Conservation (phyloP, 805 yeast species). For the Candida bentonensis region DNA sequence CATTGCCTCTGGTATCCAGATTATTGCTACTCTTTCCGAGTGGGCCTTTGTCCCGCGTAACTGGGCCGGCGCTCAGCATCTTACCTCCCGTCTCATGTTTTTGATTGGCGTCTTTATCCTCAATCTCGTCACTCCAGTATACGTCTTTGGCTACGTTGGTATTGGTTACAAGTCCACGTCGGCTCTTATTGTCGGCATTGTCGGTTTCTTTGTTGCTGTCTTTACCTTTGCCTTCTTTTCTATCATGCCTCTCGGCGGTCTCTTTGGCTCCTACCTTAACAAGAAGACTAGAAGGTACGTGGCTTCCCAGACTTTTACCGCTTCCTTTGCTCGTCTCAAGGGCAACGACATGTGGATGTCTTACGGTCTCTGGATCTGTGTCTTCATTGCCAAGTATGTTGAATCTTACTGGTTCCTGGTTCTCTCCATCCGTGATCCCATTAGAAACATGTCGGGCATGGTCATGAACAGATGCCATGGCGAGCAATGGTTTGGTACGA, state of each 20-base stretch:
- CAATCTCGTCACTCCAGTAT: constrained; percentile 78
- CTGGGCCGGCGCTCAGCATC: constrained; percentile 99
- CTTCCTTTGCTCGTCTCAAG: constrained; percentile 62
- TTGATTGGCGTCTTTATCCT: constrained; percentile 47
- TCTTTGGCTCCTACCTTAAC: constrained; percentile 85
- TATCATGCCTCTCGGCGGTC: constrained; percentile 91
- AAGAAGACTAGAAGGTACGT: constrained; percentile 76
- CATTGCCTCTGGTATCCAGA: constrained; percentile 68
- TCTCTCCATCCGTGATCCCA: constrained; percentile 84
- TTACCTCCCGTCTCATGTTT: constrained; percentile 75
- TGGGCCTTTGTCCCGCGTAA: constrained; percentile 95
- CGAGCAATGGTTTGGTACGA: constrained; percentile 75
- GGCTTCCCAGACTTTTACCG: constrained; percentile 92
- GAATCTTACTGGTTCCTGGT: constrained; percentile 92
- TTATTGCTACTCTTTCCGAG: constrained; percentile 78
- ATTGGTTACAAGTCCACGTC: constrained; percentile 50
- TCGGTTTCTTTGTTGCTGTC: constrained; percentile 79
- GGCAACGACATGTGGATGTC: constrained; percentile 97
- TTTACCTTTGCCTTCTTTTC: constrained; percentile 77
- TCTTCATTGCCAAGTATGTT: constrained; percentile 73
- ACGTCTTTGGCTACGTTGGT: constrained; percentile 71
- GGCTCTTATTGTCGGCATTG: constrained; percentile 68
- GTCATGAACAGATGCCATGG: constrained; percentile 82
- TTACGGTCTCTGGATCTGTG: constrained; percentile 76
- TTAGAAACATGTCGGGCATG: constrained; percentile 73